Evolutionary conservation across 768 basidiomycete species (phyloP).

Genomic region (Lentinus brumalis): DNA sequence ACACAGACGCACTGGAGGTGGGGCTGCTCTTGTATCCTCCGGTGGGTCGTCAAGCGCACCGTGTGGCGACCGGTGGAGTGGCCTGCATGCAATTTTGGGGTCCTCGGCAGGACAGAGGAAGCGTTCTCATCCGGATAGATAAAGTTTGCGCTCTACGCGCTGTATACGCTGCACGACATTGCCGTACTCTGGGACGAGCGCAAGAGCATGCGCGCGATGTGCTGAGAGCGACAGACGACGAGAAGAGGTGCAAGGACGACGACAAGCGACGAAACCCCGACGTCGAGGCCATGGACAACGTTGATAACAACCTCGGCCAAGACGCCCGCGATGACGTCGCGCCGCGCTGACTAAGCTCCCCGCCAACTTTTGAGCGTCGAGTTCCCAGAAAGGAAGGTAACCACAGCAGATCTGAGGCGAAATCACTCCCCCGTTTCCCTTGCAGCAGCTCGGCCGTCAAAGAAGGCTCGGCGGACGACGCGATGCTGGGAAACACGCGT

Average conservation of each 20-base stretch:
- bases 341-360: slow-evolving; percentile 3
- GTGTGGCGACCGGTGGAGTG: slow-evolving; percentile 14
- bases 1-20: background rate
- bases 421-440: slow-evolving; percentile 19
- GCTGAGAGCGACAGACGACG: background rate
- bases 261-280: slow-evolving; percentile 6
- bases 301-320: background rate
- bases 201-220: background rate
- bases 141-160: background rate
- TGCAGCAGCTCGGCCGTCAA: slow-evolving; percentile 6
- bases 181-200: background rate
- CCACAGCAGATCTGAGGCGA: slow-evolving; percentile 8
- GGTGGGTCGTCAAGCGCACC: slow-evolving; percentile 1
- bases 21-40: slow-evolving; percentile 3
- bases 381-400: slow-evolving; percentile 14
- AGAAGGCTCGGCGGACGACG: background rate
- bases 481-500: too few species aligned
- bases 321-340: slow-evolving; percentile 8
- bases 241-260: slow-evolving; percentile 1
- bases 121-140: slow-evolving; percentile 7
- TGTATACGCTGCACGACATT: background rate
- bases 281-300: slow-evolving; percentile 2
- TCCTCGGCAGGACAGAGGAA: slow-evolving; percentile 21
- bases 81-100: slow-evolving; percentile 15
- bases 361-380: slow-evolving; percentile 2